Evolutionary conservation across 2,329 filamentous ascomycete genomes (phyloP).

Genomic region (Shiraia sp.): DNA sequence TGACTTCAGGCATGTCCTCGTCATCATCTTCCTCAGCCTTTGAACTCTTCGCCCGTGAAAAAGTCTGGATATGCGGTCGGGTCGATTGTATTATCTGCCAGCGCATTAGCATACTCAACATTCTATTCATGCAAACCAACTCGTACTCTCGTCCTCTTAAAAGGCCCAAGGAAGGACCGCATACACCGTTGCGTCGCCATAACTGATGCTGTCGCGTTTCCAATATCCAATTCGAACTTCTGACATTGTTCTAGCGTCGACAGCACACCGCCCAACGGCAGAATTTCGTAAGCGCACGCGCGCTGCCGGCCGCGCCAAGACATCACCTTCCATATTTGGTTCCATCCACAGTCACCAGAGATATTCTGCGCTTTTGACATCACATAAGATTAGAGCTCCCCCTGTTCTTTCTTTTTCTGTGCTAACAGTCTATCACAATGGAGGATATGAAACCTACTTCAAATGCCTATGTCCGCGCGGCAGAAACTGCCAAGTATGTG

Average conservation of each 20-base stretch:
- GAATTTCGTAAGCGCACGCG: conserved; percentile 30
- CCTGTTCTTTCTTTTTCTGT: background rate
- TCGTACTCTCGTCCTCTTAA: conserved; percentile 49
- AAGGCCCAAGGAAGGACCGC: conserved; percentile 48
- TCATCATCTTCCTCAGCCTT: conserved; percentile 19
- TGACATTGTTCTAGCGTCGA: conserved; percentile 14
- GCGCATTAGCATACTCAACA: conserved; percentile 16
- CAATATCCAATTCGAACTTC: conserved; percentile 20
- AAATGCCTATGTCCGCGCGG: conserved; percentile 48
- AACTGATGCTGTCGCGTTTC: conserved; percentile 23
- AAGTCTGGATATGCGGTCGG: conserved; percentile 26
- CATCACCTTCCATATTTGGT: conserved; percentile 22
- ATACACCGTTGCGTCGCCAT: conserved; percentile 52
- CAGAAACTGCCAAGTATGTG: conserved; percentile 57
- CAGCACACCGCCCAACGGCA: conserved; percentile 32
- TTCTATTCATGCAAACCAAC: background rate
- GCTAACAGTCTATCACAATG: conserved; percentile 9
- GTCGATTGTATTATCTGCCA: conserved; percentile 30
- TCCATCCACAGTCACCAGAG: conserved; percentile 10
- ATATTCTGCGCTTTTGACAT: background rate
- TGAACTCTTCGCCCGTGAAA: conserved; percentile 26
- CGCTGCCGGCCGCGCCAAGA: conserved; percentile 12
- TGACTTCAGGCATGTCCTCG: conserved; percentile 9
- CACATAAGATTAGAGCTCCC: background rate
- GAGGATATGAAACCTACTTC: conserved; percentile 31